These are phyloP conservation scores for Cryptococcus deneoformans DNA, from an alignment of 1,284 basidiomycete species.

Conservation along the genomic window DNA sequence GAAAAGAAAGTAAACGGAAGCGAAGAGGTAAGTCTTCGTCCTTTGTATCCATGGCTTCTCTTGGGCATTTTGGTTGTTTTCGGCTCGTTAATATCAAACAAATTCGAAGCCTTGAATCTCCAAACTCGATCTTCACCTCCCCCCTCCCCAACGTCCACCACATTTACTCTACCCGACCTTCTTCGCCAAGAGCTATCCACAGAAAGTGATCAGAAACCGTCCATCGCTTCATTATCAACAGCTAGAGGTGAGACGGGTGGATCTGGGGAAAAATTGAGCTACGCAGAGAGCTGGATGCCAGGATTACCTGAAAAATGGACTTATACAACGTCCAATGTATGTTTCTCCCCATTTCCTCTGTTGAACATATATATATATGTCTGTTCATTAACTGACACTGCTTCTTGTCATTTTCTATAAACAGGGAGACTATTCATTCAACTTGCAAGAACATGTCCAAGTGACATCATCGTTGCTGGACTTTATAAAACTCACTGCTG, in stretches of 20 bases:
- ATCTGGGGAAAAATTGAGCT: slow-evolving; percentile 11
- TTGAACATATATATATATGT: too few relatives aligned
- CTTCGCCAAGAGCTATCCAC: not conserved
- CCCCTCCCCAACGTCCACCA: slow-evolving; percentile 9
- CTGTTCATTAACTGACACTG: not conserved
- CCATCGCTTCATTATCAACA: not conserved
- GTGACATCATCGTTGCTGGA: slow-evolving; percentile 39
- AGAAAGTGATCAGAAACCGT: slow-evolving; percentile 12
- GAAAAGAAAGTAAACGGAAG: slow-evolving; percentile 27
- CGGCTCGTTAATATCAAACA: too few relatives aligned
- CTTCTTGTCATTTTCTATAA: not conserved
- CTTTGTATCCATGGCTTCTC: not conserved
- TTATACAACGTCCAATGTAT: slow-evolving; percentile 18
- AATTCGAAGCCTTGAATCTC: not conserved
- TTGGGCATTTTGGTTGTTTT: not conserved
- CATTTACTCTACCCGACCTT: slow-evolving; percentile 5
- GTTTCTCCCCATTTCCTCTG: not conserved
- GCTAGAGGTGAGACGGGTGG: not conserved
- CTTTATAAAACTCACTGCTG: slow-evolving; percentile 45
- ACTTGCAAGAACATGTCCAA: slow-evolving; percentile 6
- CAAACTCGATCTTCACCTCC: slow-evolving; percentile 7
- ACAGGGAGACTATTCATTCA: slow-evolving; percentile 1
- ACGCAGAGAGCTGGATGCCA: slow-evolving; percentile 38
- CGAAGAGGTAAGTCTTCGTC: slow-evolving; percentile 16
- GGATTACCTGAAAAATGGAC: slow-evolving; percentile 37